A percentile compares a stretch with the other conserved stretches of the same genome.
Conservation (phyloP, 192 early-diverging fungal species). For the Phycomyces nitens region DNA sequence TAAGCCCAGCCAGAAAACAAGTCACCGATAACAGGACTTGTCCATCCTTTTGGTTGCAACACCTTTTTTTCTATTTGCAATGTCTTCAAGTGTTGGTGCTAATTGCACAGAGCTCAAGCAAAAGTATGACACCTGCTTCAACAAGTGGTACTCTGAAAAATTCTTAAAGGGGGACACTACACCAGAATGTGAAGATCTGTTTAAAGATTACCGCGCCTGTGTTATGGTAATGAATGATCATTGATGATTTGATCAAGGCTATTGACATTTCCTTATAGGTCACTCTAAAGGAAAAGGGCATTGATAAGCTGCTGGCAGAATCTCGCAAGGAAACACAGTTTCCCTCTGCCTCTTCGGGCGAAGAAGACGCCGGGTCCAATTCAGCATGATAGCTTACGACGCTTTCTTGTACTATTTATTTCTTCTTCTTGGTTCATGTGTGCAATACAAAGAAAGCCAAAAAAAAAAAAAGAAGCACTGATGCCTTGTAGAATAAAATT, state of each 20-base stretch:
- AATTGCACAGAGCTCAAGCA: constrained; percentile 79
- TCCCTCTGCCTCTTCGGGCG: constrained; percentile 13
- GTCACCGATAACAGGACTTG: no score
- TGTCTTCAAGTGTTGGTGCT: constrained; percentile 61
- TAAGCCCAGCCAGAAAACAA: no score
- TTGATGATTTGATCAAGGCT: background rate
- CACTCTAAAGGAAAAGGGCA: constrained; percentile 77
- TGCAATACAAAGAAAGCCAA: no score
- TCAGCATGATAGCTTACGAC: no score
- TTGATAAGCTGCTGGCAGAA: constrained; percentile 80
- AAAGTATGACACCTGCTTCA: constrained; percentile 90
- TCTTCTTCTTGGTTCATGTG: no score
- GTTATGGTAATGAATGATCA: constrained; percentile 59
- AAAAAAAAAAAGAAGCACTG: no score
- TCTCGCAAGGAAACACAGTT: constrained; percentile 78
- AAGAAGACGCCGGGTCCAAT: background rate
- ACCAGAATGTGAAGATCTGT: constrained; percentile 79
- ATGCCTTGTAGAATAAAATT: no score
- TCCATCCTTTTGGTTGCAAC: no score
- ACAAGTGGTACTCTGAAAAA: constrained; percentile 94
- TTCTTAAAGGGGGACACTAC: constrained; percentile 83
- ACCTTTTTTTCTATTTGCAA: constrained; percentile 4
- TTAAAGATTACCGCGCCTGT: constrained; percentile 80
- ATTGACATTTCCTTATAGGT: constrained; percentile 35
- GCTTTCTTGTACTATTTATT: no score